Evolutionary conservation across 352 stramenopile species (phyloP).

Genomic region (Phytophthora palmivora): DNA sequence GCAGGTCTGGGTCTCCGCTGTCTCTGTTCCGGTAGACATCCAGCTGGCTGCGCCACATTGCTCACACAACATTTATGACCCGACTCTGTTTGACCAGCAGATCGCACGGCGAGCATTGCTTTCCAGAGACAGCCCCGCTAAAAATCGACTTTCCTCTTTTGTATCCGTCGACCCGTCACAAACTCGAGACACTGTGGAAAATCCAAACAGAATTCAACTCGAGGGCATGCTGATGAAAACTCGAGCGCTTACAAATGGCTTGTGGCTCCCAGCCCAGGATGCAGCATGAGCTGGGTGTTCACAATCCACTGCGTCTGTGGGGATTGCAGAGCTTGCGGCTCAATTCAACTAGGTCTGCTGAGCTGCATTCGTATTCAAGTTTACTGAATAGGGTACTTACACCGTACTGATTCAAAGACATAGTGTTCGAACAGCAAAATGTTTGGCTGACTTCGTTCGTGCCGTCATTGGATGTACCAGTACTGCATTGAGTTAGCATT

Average conservation of each 20-base stretch:
- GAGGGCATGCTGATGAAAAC: constrained; percentile 23
- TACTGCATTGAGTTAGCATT: no score
- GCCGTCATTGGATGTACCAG: not conserved
- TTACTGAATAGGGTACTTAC: no score
- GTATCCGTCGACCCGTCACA: constrained; percentile 26
- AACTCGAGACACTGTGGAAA: constrained; percentile 26
- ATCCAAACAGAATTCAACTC: constrained; percentile 28
- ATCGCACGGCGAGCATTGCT: constrained; percentile 14
- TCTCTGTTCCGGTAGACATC: constrained; percentile 17
- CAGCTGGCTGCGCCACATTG: constrained; percentile 25
- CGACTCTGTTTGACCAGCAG: constrained; percentile 11
- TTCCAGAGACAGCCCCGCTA: constrained; percentile 11
- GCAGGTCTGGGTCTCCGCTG: constrained; percentile 6
- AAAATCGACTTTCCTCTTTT: constrained; percentile 8
- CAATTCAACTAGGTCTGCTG: not conserved
- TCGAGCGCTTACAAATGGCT: constrained; percentile 18
- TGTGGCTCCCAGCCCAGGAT: constrained; percentile 10
- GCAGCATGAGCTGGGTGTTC: not conserved
- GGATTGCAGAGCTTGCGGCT: no score
- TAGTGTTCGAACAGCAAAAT: constrained; percentile 43
- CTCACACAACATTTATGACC: constrained; percentile 34
- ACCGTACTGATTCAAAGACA: no score
- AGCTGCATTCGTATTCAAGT: constrained; percentile 7
- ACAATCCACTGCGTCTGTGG: not conserved
- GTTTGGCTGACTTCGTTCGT: constrained; percentile 7